These are phyloP conservation scores for Ramaria sp. DNA, from an alignment of 768 basidiomycete genomes.

Conservation along the genomic window DNA sequence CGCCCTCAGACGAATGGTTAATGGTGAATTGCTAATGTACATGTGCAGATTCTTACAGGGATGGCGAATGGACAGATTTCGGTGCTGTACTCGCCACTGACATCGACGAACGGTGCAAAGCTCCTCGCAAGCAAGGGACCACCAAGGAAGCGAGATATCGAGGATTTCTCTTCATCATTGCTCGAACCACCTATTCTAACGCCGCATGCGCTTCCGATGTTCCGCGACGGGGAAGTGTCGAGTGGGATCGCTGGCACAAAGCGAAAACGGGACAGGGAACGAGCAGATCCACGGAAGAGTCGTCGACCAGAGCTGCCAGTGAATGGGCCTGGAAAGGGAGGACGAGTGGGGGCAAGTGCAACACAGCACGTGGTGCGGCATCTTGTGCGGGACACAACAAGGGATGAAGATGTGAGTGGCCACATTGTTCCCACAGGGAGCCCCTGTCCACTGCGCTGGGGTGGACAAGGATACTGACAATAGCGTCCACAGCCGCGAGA, in stretches of 20 bases:
- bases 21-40: neutral
- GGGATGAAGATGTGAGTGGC: conserved; percentile 88
- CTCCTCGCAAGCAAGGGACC: conserved; percentile 81
- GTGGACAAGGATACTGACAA: conserved; percentile 6
- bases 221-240: conserved; percentile 51
- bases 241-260: conserved; percentile 56
- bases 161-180: conserved; percentile 82
- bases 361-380: conserved; percentile 96
- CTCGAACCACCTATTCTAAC: conserved; percentile 83
- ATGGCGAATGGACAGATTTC: conserved; percentile 80
- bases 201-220: conserved; percentile 88
- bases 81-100: conserved; percentile 85
- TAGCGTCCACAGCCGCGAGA: conserved; percentile 70
- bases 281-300: conserved; percentile 85
- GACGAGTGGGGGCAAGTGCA: conserved; percentile 91
- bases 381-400: conserved; percentile 79
- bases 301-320: conserved; percentile 87
- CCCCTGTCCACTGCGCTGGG: neutral
- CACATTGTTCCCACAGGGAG: conserved; percentile 11
- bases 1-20: conserved; percentile 15
- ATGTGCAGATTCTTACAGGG: conserved; percentile 67
- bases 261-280: conserved; percentile 82
- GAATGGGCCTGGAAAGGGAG: conserved; percentile 86
- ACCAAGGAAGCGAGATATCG: conserved; percentile 66
- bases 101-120: conserved; percentile 88